phyloP scores from a whole-genome alignment of 306 rosid species.

The Lithocarpus polystachyus region DNA sequence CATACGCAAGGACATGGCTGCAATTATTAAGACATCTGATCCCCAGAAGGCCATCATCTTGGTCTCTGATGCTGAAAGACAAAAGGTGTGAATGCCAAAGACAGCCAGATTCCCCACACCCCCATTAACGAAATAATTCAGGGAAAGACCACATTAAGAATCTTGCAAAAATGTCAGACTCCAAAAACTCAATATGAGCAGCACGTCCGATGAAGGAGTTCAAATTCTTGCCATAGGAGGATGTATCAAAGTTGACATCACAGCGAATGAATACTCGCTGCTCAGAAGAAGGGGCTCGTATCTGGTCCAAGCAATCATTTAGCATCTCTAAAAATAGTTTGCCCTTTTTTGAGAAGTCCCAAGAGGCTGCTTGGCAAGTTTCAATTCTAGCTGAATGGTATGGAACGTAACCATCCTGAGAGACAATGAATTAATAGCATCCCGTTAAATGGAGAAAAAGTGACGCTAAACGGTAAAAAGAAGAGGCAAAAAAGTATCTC shows the following conservation, averaged over 20 bases:
- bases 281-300: conserved; percentile 51
- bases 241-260: conserved; percentile 78
- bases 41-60: neutral
- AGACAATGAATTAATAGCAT: conserved; percentile 20
- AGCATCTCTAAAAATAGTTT: conserved; percentile 75
- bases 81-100: neutral
- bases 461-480: neutral
- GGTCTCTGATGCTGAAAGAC: neutral
- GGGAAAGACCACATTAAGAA: conserved; percentile 96
- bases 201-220: conserved; percentile 82
- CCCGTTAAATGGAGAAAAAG: neutral
- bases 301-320: conserved; percentile 82
- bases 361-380: conserved; percentile 78
- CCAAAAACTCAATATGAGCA: conserved; percentile 90
- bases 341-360: conserved; percentile 68
- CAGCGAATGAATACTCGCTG: conserved; percentile 82
- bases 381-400: conserved; percentile 96
- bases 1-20: conserved; percentile 1
- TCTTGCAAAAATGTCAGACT: conserved; percentile 72
- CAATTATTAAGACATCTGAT: neutral
- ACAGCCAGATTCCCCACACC: conserved; percentile 9
- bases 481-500: neutral
- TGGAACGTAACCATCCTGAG: conserved; percentile 93
- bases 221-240: conserved; percentile 84
- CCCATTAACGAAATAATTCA: conserved; percentile 54